These are phyloP conservation scores for Prasinococcaceae sp. DNA, from an alignment of 139 green algal species.

Conservation along the genomic window DNA sequence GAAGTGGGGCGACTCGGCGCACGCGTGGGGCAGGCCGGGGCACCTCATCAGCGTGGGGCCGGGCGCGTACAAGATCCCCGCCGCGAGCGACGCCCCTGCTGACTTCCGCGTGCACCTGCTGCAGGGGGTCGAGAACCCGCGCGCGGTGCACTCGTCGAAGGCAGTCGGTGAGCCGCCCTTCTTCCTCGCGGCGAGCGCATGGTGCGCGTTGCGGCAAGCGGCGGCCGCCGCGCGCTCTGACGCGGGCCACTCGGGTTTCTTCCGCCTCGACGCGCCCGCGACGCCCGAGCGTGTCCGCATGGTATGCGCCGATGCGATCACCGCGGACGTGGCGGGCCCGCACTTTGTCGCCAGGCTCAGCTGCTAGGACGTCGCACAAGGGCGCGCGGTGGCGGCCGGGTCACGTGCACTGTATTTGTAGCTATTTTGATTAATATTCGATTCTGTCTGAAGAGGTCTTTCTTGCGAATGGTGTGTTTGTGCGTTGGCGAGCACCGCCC, in stretches of 20 bases:
- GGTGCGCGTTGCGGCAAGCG: slow-evolving; percentile 84
- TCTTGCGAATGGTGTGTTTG: too few relatives aligned
- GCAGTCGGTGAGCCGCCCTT: slow-evolving; percentile 91
- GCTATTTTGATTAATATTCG: too few relatives aligned
- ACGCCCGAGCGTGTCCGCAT: slow-evolving; percentile 88
- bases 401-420: too few relatives aligned
- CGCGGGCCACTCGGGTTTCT: slow-evolving; percentile 36
- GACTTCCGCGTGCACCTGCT: slow-evolving; percentile 56
- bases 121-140: slow-evolving; percentile 53
- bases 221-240: slow-evolving; percentile 49
- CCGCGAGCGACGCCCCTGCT: slow-evolving; percentile 85
- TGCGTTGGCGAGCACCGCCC: too few relatives aligned
- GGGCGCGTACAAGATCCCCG: slow-evolving; percentile 90
- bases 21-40: slow-evolving; percentile 49
- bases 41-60: slow-evolving; percentile 61
- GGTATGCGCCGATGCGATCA: slow-evolving; percentile 54
- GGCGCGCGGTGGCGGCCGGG: too few relatives aligned
- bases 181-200: slow-evolving; percentile 67
- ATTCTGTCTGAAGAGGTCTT: too few relatives aligned
- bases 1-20: slow-evolving; percentile 72
- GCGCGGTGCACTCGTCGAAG: slow-evolving; percentile 77
- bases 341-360: slow-evolving; percentile 37
- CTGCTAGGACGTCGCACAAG: too few relatives aligned
- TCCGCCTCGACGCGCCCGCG: slow-evolving; percentile 62
- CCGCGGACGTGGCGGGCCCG: slow-evolving; percentile 22